These are phyloP conservation scores for Polysphondylium violaceum DNA, from an alignment of 78 protist species.

Conservation along the genomic window DNA sequence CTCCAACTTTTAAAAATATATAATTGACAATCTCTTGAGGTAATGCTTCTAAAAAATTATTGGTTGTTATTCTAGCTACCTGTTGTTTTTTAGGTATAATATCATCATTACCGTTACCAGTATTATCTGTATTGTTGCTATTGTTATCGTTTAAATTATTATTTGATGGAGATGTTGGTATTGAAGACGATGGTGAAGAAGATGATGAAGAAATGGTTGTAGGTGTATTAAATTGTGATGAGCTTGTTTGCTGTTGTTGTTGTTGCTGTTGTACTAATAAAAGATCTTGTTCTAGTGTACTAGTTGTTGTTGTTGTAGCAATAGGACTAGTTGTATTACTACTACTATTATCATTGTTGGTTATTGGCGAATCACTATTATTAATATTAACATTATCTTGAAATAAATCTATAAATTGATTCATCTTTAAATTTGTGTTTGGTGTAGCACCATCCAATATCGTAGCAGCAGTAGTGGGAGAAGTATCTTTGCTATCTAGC, in stretches of 20 bases:
- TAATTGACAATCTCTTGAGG: conserved; percentile 39
- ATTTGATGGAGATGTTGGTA: not conserved
- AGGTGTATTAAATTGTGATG: too few relatives aligned
- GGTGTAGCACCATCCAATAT: too few relatives aligned
- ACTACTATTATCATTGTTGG: too few relatives aligned
- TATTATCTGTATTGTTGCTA: not conserved
- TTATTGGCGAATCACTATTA: not conserved
- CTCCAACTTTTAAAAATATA: conserved; percentile 67
- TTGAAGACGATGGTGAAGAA: not conserved
- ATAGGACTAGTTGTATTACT: too few relatives aligned
- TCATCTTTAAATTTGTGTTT: too few relatives aligned
- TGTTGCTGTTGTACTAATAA: too few relatives aligned
- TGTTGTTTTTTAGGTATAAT: not conserved
- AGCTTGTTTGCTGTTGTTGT: too few relatives aligned
- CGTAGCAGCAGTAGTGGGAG: not conserved
- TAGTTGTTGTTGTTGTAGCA: too few relatives aligned
- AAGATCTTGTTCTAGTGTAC: too few relatives aligned
- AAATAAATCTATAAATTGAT: not conserved
- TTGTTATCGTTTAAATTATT: not conserved
- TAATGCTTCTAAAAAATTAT: conserved; percentile 33
- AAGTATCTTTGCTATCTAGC: not conserved
- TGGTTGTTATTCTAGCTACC: not conserved
- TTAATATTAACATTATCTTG: too few relatives aligned
- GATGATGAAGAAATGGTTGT: not conserved
- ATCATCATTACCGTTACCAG: not conserved